A percentile compares a stretch with the other conserved stretches of the same genome.
These are phyloP conservation scores for Reutealis trisperma DNA, from an alignment of 345 rosid species.

Conservation along the genomic window DNA sequence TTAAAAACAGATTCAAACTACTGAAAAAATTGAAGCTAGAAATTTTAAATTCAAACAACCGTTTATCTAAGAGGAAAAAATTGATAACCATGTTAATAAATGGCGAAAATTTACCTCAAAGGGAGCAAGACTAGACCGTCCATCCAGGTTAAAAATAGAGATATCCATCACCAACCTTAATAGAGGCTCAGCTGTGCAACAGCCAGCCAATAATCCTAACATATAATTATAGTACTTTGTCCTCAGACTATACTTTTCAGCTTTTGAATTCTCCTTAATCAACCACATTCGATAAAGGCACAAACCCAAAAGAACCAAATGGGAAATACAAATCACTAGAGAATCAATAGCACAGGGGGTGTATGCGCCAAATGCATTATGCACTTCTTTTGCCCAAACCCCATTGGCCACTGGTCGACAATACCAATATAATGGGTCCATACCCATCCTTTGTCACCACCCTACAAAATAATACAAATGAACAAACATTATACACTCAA, in stretches of 20 bases:
- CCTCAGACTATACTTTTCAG: conserved; percentile 25
- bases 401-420: conserved; percentile 33
- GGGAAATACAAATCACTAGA: conserved; percentile 33
- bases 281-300: conserved; percentile 35
- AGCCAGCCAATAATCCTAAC: conserved; percentile 28
- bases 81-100: not conserved
- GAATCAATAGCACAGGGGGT: conserved; percentile 37
- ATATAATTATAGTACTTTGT: conserved; percentile 27
- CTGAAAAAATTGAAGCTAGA: not conserved
- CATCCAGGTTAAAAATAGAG: conserved; percentile 33
- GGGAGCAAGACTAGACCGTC: conserved; percentile 24
- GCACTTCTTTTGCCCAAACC: conserved; percentile 30
- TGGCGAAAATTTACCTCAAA: conserved; percentile 24
- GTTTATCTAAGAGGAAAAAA: not conserved
- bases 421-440: conserved; percentile 28
- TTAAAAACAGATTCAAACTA: not conserved
- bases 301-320: conserved; percentile 33
- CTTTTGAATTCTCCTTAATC: conserved; percentile 21
- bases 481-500: conserved; percentile 1
- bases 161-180: conserved; percentile 26
- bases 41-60: not conserved
- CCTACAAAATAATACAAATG: not conserved
- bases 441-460: conserved; percentile 13
- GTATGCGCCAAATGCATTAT: conserved; percentile 33
- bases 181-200: conserved; percentile 26